Evolutionary conservation across 306 rosid species (phyloP), one percentile per base, ranked within the genome.

Genomic region (Rosa persica): DNA sequence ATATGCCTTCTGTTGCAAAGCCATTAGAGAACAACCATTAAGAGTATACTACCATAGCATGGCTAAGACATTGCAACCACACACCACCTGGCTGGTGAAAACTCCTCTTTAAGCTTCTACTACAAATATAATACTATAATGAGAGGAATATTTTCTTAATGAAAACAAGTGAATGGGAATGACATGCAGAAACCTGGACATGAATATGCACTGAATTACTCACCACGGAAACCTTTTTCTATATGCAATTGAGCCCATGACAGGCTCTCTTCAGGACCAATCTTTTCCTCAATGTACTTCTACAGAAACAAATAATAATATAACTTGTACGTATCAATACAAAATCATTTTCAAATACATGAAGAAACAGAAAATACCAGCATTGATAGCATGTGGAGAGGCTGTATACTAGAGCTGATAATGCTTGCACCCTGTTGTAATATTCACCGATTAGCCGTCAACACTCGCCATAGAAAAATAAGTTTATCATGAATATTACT

Each of bases 391-490:
- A 82, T 78, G 40, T 74, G 82, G 43, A 80, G 83, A 60, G 88
- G 88, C 65, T 85, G 90, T 78, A 87, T 85, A 46, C 83, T 78
- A 22, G 87, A 85, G 83, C 67, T 76, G 51, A 87, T 48, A 60
- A 82, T 34, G 61, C 87, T 80, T 11, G 87, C 85, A 12, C 64
- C 85, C 87, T 87, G 87, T 60, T 73, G 75, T 47, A 87, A 52
- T 64, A 77, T 77, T 73, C 47, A 68, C 44, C 22, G 7, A 78
- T 67, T 65, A 68, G 69, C 43, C 6, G 10, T 38, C 23, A 76
- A 12, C n/a, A 62, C 68, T 62, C 10, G 4, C 39, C 36, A 70
- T 6, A 17, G 42, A 48, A 60, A 6, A 46, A 44, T 8, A 23
- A n/a, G 54, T 13, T 12, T 51, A 13, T 22, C 39, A 73, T 16